Percentiles rank a stretch among this genome's conserved stretches.
Evolutionary conservation across 1,284 basidiomycete genomes (phyloP).

Genomic region (Cutaneotrichosporon daszewskae): DNA sequence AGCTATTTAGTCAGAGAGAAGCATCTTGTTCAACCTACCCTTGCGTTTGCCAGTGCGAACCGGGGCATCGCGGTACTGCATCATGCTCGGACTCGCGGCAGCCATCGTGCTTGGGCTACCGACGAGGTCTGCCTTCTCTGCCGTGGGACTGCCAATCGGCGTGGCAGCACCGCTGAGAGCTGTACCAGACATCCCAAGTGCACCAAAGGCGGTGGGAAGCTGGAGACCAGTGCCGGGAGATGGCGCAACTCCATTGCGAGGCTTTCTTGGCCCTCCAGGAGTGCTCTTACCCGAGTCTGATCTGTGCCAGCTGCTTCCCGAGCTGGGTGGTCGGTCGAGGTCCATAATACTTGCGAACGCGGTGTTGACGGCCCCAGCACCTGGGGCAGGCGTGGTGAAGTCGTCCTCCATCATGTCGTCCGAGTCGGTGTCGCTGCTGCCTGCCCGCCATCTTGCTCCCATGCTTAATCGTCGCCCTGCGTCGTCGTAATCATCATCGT

Average conservation of each 20-base stretch:
- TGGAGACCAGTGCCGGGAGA: slow-evolving; percentile 30
- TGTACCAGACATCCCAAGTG: slow-evolving; percentile 31
- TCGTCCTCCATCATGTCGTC: slow-evolving; percentile 31
- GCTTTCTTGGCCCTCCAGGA: slow-evolving; percentile 3
- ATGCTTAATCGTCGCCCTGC: background rate
- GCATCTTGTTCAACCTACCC: slow-evolving; percentile 25
- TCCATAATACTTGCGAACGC: slow-evolving; percentile 45
- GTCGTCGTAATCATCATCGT: slow-evolving; percentile 41
- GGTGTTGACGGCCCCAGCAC: slow-evolving; percentile 33
- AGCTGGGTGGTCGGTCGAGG: slow-evolving; percentile 33
- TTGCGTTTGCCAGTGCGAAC: slow-evolving; percentile 41
- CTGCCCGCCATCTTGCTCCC: slow-evolving; percentile 9
- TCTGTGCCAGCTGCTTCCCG: slow-evolving; percentile 4
- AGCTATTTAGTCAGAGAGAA: slow-evolving; percentile 12
- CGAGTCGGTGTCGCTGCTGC: slow-evolving; percentile 31
- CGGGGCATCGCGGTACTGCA: slow-evolving; percentile 42
- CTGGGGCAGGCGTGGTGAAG: slow-evolving; percentile 4
- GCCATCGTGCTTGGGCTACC: slow-evolving; percentile 2
- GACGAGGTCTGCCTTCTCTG: slow-evolving; percentile 34
- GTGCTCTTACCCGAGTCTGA: slow-evolving; percentile 15
- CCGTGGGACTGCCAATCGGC: slow-evolving; percentile 35
- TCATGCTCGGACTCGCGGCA: slow-evolving; percentile 24
- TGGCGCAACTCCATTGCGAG: background rate
- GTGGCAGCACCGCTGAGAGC: slow-evolving; percentile 15
- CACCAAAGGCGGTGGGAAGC: slow-evolving; percentile 37